Evolutionary conservation across 2,329 filamentous ascomycete species (phyloP), one percentile per base, ranked within the genome.

Genomic region (Colletotrichum sp.): DNA sequence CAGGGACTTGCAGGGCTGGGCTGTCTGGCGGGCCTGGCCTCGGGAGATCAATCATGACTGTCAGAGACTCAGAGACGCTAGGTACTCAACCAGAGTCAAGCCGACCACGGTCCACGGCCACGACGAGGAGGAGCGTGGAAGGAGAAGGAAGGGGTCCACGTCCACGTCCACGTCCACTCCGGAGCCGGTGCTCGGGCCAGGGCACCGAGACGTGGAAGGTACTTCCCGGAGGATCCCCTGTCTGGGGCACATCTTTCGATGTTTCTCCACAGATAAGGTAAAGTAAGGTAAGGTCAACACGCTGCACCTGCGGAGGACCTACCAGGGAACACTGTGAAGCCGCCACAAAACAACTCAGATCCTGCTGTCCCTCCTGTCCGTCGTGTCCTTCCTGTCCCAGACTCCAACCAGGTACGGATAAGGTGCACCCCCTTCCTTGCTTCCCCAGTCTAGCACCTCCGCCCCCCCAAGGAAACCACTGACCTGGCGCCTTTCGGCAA

Each of bases 191-290:
- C 39, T 49, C 39, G 39, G 39, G 39, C 39, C 39, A 49, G 39
- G 39, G 39, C 39, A 49, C 39, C 39, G 39, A 49, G 39, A 49
- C 39, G 39, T 49, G 39, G 39, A n/a, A 49, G 39, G 39, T 28
- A 52, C 26, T 52, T 24, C 32, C 21, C 21, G 39, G 39, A 49
- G 39, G 39, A 49, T 49, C 39, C 24, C 72, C 62, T 15, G 68
- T 57, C 32, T 57, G 62, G 72, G 73, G 64, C 64, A 57, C 44
- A 76, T 65, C 70, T 76, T 76, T 76, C 73, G 70, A 73, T 68
- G 73, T 65, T 72, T 76, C 73, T 57, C 73, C 73, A 76, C 70
- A 76, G 73, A 76, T 76, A 76, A 76, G 73, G 70, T 73, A 57
- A 57, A 57, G 24, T 39, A 24, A 30, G 28, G 28, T 30, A 30